Percentiles rank a stretch among this genome's conserved stretches.
These are phyloP conservation scores for Cucumis melo DNA, from an alignment of 306 rosid genomes.

Conservation along the genomic window DNA sequence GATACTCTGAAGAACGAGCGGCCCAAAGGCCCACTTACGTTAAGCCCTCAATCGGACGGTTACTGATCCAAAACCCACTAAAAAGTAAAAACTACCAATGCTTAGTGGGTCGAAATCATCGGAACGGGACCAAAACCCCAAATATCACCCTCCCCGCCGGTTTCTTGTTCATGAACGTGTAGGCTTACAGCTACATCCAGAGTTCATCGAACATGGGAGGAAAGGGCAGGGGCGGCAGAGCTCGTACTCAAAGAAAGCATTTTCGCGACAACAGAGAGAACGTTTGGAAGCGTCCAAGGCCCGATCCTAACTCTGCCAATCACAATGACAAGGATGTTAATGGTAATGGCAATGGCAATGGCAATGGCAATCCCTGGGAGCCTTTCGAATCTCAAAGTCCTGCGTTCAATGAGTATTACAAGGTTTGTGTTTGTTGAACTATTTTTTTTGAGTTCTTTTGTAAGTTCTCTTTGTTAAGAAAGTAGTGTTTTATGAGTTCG, in stretches of 20 bases:
- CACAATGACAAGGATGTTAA: neutral
- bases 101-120: neutral
- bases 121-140: constrained; percentile 1
- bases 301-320: constrained; percentile 32
- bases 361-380: constrained; percentile 38
- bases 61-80: neutral
- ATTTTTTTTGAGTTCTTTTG: neutral
- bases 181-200: neutral
- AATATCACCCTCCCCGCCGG: constrained; percentile 3
- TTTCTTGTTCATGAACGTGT: neutral
- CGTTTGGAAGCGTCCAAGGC: constrained; percentile 81
- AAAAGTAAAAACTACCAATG: neutral
- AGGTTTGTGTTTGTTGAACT: constrained; percentile 18
- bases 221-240: constrained; percentile 41
- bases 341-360: neutral
- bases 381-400: constrained; percentile 60
- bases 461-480: neutral
- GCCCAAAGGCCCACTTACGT: neutral
- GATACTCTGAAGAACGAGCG: neutral
- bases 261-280: constrained; percentile 75
- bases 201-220: constrained; percentile 38
- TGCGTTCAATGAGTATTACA: constrained; percentile 58
- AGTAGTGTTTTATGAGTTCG: neutral
- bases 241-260: constrained; percentile 84
- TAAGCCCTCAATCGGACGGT: neutral